Evolutionary conservation across 2,329 filamentous ascomycete genomes (phyloP).

Genomic region (Trichoderma harzianum): DNA sequence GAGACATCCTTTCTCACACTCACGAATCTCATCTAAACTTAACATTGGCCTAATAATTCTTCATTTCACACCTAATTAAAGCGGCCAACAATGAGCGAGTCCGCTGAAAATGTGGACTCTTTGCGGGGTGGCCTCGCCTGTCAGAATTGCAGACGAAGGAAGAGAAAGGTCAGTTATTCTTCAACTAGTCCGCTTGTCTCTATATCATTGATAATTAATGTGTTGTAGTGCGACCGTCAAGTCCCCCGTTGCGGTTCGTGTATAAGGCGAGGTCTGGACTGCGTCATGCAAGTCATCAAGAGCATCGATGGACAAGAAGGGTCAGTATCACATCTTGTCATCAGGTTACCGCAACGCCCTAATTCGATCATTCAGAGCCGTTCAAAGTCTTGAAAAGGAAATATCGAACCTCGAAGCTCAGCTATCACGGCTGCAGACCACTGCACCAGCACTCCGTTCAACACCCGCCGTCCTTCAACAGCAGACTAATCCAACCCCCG

Average conservation of each 20-base stretch:
- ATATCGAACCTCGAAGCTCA: conserved; percentile 5
- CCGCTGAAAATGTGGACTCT: neutral
- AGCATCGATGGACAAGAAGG: conserved; percentile 5
- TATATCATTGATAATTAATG: neutral
- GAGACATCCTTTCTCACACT: neutral
- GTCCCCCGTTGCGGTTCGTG: conserved; percentile 12
- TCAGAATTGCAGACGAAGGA: conserved; percentile 12
- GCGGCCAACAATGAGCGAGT: neutral
- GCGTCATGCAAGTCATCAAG: conserved; percentile 10
- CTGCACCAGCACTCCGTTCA: neutral
- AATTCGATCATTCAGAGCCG: neutral
- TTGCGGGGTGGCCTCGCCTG: conserved; percentile 1
- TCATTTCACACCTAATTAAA: neutral
- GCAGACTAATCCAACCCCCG: neutral
- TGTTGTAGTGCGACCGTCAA: conserved; percentile 2
- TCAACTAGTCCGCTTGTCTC: neutral
- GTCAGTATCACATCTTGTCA: neutral
- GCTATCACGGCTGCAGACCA: neutral
- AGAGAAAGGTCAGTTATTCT: neutral
- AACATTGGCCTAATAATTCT: neutral
- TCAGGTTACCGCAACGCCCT: neutral
- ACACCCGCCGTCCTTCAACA: neutral
- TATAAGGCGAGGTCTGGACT: conserved; percentile 6
- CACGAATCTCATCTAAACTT: neutral
- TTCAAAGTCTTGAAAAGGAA: conserved; percentile 6